Conservation (phyloP, 2,329 filamentous ascomycete genomes). For the Dactylellina sp. region DNA sequence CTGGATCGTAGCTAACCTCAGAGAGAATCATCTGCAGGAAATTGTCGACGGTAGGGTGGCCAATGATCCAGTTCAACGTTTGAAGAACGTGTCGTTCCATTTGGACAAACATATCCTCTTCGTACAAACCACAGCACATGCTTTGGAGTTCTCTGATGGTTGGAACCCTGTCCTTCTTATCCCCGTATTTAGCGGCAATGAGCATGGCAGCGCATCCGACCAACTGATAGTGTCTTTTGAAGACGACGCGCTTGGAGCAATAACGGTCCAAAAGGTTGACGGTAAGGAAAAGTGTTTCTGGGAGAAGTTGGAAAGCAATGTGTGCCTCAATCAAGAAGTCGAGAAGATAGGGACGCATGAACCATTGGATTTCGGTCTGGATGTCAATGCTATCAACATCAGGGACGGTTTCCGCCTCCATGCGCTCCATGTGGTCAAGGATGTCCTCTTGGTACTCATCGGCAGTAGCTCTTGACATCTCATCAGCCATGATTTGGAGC, state of each 20-base stretch:
- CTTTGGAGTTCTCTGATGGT: conserved; percentile 97
- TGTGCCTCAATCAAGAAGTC: conserved; percentile 99
- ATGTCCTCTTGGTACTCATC: conserved; percentile 96
- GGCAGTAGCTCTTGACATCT: conserved; percentile 84
- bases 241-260: conserved; percentile 96
- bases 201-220: conserved; percentile 95
- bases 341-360: conserved; percentile 97
- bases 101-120: conserved; percentile 99
- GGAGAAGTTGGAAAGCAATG: conserved; percentile 90
- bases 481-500: conserved; percentile 87
- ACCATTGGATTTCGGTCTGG: conserved; percentile 99
- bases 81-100: conserved; percentile 99
- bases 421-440: conserved; percentile 90
- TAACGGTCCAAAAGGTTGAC: conserved; percentile 97
- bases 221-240: conserved; percentile 98
- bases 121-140: conserved; percentile 98
- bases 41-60: conserved; percentile 93
- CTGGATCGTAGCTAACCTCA: conserved; percentile 79
- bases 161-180: conserved; percentile 98
- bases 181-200: conserved; percentile 97
- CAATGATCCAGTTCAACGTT: conserved; percentile 94
- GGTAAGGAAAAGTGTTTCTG: conserved; percentile 94
- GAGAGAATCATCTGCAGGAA: conserved; percentile 89
- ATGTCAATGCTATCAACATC: conserved; percentile 99
- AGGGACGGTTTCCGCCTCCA: conserved; percentile 94